phyloP scores from a whole-genome alignment of 176 grass and related monocot species.

The Oryza australiensis region DNA sequence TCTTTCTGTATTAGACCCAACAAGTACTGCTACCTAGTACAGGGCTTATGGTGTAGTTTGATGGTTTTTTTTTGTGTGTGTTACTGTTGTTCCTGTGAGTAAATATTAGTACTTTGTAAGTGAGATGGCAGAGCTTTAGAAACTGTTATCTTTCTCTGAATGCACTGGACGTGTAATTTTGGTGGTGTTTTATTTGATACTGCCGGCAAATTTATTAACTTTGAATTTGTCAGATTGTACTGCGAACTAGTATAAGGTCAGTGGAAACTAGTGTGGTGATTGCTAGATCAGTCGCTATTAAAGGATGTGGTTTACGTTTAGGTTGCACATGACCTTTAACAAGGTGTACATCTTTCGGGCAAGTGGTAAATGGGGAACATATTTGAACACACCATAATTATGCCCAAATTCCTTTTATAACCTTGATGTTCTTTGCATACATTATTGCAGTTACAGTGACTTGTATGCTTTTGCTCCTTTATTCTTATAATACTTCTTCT shows the following conservation, averaged over 20 bases:
- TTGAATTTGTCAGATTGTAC: not conserved
- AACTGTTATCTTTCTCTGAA: not conserved
- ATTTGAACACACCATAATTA: not conserved
- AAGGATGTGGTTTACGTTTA: not conserved
- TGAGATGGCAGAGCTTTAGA: not conserved
- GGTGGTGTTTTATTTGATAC: not conserved
- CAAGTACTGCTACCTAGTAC: not conserved
- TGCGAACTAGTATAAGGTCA: not conserved
- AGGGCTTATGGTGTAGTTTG: not conserved
- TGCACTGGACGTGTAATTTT: not conserved
- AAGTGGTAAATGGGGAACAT: not conserved
- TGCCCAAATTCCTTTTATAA: not conserved
- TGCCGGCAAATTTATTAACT: not conserved
- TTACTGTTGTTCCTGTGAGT: not conserved
- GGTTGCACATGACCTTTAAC: not conserved
- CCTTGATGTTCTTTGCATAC: conserved; percentile 13
- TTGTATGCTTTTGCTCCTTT: conserved; percentile 8
- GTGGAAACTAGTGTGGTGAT: not conserved
- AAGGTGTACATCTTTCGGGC: not conserved
- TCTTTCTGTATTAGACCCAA: not conserved
- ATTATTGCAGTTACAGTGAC: not conserved
- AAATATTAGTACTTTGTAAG: not conserved
- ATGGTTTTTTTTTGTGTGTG: not conserved
- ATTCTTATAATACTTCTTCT: not conserved
- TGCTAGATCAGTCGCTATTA: not conserved